A percentile compares a stretch with the other conserved stretches of the same genome.
Conservation (phyloP, 106 monocot species). For the Alisma plantagoaquatica region DNA sequence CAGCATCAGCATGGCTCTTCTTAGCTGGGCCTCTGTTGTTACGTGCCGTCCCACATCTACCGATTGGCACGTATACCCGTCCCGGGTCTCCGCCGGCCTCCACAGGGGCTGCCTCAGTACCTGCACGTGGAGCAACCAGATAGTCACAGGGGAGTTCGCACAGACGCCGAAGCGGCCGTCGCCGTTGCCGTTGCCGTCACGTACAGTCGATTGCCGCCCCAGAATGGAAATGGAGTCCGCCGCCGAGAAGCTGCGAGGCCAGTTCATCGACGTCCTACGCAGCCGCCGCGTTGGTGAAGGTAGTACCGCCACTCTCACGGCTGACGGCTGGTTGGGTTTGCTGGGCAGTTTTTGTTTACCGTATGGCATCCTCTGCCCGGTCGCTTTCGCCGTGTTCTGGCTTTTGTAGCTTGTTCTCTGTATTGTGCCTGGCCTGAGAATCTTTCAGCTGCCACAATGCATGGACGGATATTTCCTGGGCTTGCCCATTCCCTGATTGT, state of each 20-base stretch:
- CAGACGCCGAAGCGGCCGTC: conserved; percentile 14
- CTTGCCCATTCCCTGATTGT: neutral
- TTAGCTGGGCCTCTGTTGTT: too few species aligned
- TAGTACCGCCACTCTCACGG: neutral
- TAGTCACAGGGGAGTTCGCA: too few species aligned
- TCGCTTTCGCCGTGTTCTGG: neutral
- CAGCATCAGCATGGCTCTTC: too few species aligned
- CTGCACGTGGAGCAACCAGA: too few species aligned
- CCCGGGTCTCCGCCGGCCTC: too few species aligned
- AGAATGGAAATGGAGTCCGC: too few species aligned
- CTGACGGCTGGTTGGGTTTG: neutral
- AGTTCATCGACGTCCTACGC: conserved; percentile 44
- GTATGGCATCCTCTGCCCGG: too few species aligned
- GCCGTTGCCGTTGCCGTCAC: neutral
- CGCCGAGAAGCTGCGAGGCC: conserved; percentile 53
- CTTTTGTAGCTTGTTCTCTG: neutral
- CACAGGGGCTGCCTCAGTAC: too few species aligned
- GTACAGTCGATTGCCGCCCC: neutral
- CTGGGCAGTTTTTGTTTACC: too few species aligned
- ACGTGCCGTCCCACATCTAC: too few species aligned
- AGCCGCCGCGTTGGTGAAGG: conserved; percentile 40
- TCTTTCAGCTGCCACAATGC: neutral
- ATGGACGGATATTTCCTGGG: neutral
- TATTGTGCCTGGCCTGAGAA: neutral
- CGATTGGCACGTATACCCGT: too few species aligned